These are phyloP conservation scores for Ambrosia artemisiifolia DNA, from an alignment of 129 eudicot genomes.

Conservation along the genomic window DNA sequence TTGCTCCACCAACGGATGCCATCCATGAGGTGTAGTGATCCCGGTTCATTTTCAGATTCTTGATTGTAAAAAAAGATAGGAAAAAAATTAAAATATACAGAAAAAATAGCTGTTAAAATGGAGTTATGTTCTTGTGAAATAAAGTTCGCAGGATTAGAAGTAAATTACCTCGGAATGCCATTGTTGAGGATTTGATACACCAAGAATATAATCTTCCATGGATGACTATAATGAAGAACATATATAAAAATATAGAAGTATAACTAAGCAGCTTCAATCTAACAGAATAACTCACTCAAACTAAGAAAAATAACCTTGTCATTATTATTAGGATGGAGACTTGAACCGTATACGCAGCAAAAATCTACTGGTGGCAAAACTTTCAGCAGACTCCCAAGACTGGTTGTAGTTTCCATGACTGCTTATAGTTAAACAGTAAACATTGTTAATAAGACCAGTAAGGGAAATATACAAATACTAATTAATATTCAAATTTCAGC, in stretches of 20 bases:
- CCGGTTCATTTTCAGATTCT: slow-evolving; percentile 77
- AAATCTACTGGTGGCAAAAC: slow-evolving; percentile 83
- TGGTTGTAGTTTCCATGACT: slow-evolving; percentile 32
- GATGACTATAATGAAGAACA: slow-evolving; percentile 47
- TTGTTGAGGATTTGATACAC: slow-evolving; percentile 79
- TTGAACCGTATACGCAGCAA: slow-evolving; percentile 78
- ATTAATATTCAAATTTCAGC: not conserved
- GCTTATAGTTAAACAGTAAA: slow-evolving; percentile 6
- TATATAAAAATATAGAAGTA: not conserved
- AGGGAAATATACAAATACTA: not conserved
- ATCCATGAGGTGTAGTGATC: slow-evolving; percentile 85
- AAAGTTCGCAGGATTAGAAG: not conserved
- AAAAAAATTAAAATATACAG: not conserved
- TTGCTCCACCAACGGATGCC: slow-evolving; percentile 75
- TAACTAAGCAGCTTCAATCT: slow-evolving; percentile 30
- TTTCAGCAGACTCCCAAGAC: slow-evolving; percentile 52
- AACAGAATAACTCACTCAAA: not conserved
- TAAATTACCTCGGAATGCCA: slow-evolving; percentile 75
- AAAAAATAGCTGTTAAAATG: slow-evolving; percentile 11
- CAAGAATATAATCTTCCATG: slow-evolving; percentile 87
- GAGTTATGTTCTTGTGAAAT: slow-evolving; percentile 1
- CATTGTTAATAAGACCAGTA: not conserved
- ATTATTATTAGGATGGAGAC: slow-evolving; percentile 73
- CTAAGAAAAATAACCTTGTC: slow-evolving; percentile 55
- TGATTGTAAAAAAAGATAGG: slow-evolving; percentile 4